Evolutionary conservation across 2,329 filamentous ascomycete genomes (phyloP), one percentile per base, ranked within the genome.

Genomic region (Endocalyx cinctus): DNA sequence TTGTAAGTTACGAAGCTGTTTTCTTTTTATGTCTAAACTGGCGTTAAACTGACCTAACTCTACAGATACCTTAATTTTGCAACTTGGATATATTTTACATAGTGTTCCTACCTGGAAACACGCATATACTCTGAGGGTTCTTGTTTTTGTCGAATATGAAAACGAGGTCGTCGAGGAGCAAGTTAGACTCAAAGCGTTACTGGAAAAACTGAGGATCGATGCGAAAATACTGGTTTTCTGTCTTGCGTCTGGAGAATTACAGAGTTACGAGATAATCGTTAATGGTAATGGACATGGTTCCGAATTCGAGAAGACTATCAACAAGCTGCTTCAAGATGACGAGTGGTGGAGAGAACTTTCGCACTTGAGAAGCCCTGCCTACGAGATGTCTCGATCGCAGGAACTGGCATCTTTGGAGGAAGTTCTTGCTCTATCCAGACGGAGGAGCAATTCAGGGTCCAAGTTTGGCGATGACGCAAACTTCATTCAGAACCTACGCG

Each of bases 71-170:
- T 67, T 94, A n/a, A 92, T 94, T 38, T 67, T 94, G 4, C 87
- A 94, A 48, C 70, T 94, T 8, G 87, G 88, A 0, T 90, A 86
- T 47, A 94, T 94, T 37, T 60, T 94, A 2, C 77, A 83, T 43
- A 92, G 84, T 2, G 86, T 92, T 0, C 82, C 82, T 3, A 78
- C 82, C 1, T 94, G 87, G 86, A 85, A 83, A 48, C 77, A 75
- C 33, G 73, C 71, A 0, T 92, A 85, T 55, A 72, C 67, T 25
- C 61, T 94, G 6, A 79, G 87, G 25, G 84, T 94, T 4, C 77
- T 84, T 34, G 87, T 94, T 0, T 94, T 94, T 55, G 87, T 94
- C 14, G 87, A 94, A 52, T 94, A 94, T 46, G 86, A 92, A 54
- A 78, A 70, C 17, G 87, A 94, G 46, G 81, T 94, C 1, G 77